Evolutionary conservation across 805 yeast species (phyloP).

Genomic region (Isabelozyma gotoi): DNA sequence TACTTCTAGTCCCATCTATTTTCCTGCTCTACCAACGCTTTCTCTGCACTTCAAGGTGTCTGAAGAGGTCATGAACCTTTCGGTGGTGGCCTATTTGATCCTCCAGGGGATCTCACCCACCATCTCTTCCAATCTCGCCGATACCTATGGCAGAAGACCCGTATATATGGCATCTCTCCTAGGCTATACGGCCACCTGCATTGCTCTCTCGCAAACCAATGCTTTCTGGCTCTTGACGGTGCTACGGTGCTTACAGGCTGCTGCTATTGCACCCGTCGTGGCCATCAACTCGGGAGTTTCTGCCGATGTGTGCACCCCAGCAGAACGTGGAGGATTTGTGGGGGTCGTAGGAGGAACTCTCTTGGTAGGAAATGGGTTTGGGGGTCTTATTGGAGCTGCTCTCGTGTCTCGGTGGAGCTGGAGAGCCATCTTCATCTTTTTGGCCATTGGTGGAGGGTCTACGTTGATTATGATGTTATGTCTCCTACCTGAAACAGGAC

Average conservation of each 20-base stretch:
- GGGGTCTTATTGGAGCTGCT: slow-evolving; percentile 65
- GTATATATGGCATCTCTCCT: slow-evolving; percentile 53
- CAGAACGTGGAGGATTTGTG: slow-evolving; percentile 67
- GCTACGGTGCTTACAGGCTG: slow-evolving; percentile 73
- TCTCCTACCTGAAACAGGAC: slow-evolving; percentile 71
- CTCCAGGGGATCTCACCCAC: slow-evolving; percentile 80
- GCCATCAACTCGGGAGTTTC: slow-evolving; percentile 69
- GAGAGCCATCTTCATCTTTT: slow-evolving; percentile 79
- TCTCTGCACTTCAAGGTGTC: slow-evolving; percentile 53
- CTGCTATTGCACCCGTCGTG: slow-evolving; percentile 73
- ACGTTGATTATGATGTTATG: slow-evolving; percentile 22
- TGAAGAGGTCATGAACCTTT: slow-evolving; percentile 59
- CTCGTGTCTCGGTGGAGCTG: slow-evolving; percentile 44
- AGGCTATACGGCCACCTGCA: slow-evolving; percentile 58
- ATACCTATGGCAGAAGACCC: slow-evolving; percentile 71
- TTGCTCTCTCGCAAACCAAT: slow-evolving; percentile 62
- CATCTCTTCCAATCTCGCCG: slow-evolving; percentile 67
- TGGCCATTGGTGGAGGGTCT: slow-evolving; percentile 61
- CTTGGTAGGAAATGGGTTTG: slow-evolving; percentile 72
- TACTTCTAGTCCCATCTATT: slow-evolving; percentile 73
- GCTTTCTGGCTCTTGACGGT: slow-evolving; percentile 62
- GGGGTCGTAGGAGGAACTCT: slow-evolving; percentile 67
- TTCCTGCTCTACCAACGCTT: slow-evolving; percentile 69
- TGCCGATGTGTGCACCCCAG: slow-evolving; percentile 68
- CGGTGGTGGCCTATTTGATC: slow-evolving; percentile 74